phyloP scores from a whole-genome alignment of 768 basidiomycete species.

The Tricholoma hemisulphureum region DNA sequence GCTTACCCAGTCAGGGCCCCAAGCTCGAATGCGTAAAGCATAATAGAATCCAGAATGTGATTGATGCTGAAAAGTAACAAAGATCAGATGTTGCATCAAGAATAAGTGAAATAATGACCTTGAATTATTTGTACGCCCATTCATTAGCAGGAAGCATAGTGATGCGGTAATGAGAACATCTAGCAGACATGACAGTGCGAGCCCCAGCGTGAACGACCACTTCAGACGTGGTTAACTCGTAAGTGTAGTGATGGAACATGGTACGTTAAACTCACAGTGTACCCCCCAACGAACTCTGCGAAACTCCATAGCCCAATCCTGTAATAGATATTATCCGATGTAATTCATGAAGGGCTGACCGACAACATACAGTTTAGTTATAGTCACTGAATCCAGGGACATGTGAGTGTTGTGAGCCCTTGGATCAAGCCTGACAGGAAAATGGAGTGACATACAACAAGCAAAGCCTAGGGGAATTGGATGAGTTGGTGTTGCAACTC shows the following conservation, averaged over 20 bases:
- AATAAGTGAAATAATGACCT: constrained; percentile 24
- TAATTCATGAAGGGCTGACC: too few species aligned
- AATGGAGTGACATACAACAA: constrained; percentile 17
- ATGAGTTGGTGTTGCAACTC: too few species aligned
- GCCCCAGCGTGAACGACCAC: constrained; percentile 53
- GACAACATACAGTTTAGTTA: constrained; percentile 11
- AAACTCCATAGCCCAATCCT: constrained; percentile 16
- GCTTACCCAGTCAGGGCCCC: constrained; percentile 49
- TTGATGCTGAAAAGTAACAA: constrained; percentile 36
- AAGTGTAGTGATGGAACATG: neutral
- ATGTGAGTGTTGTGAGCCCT: neutral
- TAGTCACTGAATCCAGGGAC: constrained; percentile 9
- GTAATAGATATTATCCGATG: neutral
- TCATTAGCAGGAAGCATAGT: constrained; percentile 43
- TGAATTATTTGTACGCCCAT: constrained; percentile 38
- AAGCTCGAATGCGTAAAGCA: constrained; percentile 53
- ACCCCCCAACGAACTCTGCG: constrained; percentile 8
- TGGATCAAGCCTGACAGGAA: neutral
- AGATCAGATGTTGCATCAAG: neutral
- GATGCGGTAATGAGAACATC: constrained; percentile 49
- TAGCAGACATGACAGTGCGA: constrained; percentile 47
- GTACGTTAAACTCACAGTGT: constrained; percentile 5
- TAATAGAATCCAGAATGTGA: constrained; percentile 44
- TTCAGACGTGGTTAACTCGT: constrained; percentile 10
- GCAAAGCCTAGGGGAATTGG: constrained; percentile 19